Base-by-base conservation (phyloP, 2,329 filamentous ascomycete species). In the Trichoderma lentiforme region DNA sequence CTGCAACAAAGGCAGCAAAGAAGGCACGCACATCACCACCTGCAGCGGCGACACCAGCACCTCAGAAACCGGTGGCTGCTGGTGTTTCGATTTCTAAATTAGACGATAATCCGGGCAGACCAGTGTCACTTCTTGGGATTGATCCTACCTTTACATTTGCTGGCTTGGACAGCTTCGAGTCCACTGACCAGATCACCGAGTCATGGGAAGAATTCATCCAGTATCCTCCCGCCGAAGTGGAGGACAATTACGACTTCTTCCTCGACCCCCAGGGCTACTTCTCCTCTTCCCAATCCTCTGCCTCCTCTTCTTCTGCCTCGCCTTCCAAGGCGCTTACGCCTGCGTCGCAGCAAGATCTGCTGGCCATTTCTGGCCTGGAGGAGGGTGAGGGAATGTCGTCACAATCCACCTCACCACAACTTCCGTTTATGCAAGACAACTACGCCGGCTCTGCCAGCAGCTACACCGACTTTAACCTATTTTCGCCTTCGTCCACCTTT, bases 391-490 rank as follows among this genome's bases (percentile, higher is more conserved):
- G 28, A 53, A 58, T 28, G 66, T 73, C 62, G 6, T 70, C 68
- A 43, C 64, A 71, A 57, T 43, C 63, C 36, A 24, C 61, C 3
- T 70, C 61, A 39, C 69, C 62, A 15, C 68, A 72, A 30, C 62
- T 86, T 21, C 84, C 84, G 9, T 86, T 85, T 76, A 79, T 85
- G 71, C 73, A 73, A 21, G 53, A 68, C 5, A 58, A 24, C 7
- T 30, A 53, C 39, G 14, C 53, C 70, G 71, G 69, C 72, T 73
- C 68, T 14, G 32, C 62, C 58, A 76, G 47, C 73, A 80, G 85
- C 78, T 88, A 88, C 75, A 79, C 83, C 74, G 87, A 88, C 80
- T 89, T 89, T 81, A 86, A 84, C 76, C 83, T 88, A 18, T 89
- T 84, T 80, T 88, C 86, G 64, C 86, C 87, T 3, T 79, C 80